Evolutionary conservation across 139 green algal species (phyloP).

Genomic region (Chlorella vulgaris): DNA sequence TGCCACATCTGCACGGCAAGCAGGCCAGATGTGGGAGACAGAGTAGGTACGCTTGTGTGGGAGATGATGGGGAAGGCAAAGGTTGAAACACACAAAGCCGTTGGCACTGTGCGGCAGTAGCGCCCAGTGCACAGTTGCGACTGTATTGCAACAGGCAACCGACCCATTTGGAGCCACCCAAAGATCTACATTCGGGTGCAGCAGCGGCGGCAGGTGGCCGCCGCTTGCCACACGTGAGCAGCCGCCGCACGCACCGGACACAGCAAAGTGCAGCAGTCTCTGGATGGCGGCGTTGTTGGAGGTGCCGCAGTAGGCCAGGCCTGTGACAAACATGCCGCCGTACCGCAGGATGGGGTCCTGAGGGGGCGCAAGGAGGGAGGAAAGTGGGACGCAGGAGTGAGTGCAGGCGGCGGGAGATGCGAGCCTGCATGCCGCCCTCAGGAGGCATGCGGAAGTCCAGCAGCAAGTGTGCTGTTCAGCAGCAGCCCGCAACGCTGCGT

Average conservation of each 20-base stretch:
- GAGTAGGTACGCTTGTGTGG: not conserved
- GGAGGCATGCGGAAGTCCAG: too few species aligned
- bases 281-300: slow-evolving; percentile 95
- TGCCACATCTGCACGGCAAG: slow-evolving; percentile 76
- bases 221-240: not conserved
- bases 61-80: not conserved
- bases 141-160: not conserved
- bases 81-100: not conserved
- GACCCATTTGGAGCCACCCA: too few species aligned
- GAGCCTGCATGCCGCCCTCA: too few species aligned
- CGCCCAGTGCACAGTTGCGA: not conserved
- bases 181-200: too few species aligned
- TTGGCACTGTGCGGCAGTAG: not conserved
- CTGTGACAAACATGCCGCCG: slow-evolving; percentile 93
- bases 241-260: slow-evolving; percentile 49
- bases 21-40: too few species aligned
- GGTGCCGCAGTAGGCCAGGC: slow-evolving; percentile 95
- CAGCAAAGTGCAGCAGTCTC: slow-evolving; percentile 96
- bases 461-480: not conserved
- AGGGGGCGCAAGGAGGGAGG: not conserved
- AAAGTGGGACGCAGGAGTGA: not conserved
- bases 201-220: too few species aligned
- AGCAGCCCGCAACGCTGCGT: too few species aligned
- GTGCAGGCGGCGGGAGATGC: not conserved
- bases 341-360: slow-evolving; percentile 73